These are phyloP conservation scores for Microglena sp. DNA, from an alignment of 139 green algal species.

Conservation along the genomic window DNA sequence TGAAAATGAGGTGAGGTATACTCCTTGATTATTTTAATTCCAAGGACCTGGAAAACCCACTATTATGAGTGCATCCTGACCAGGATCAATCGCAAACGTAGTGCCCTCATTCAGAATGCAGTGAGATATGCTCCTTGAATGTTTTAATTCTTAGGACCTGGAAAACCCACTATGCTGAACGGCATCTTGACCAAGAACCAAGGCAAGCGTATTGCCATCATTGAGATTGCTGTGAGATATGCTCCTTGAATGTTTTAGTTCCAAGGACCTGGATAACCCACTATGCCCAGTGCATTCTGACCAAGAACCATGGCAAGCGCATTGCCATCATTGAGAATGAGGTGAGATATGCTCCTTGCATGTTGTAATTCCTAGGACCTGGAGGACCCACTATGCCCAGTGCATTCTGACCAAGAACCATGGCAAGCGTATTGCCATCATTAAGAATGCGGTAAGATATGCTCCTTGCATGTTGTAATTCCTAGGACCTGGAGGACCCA, in stretches of 20 bases:
- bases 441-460: slow-evolving; percentile 47
- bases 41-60: slow-evolving; percentile 82
- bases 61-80: slow-evolving; percentile 90
- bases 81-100: slow-evolving; percentile 52
- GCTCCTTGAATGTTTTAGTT: no score
- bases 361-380: no score
- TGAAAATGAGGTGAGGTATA: slow-evolving; percentile 46
- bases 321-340: slow-evolving; percentile 41
- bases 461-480: no score
- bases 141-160: slow-evolving; percentile 83
- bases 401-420: slow-evolving; percentile 77
- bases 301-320: slow-evolving; percentile 54
- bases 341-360: no score
- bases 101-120: slow-evolving; percentile 39
- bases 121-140: slow-evolving; percentile 9
- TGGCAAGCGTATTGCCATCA: slow-evolving; percentile 79
- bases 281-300: no score
- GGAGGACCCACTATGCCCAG: no score
- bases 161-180: slow-evolving; percentile 90
- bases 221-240: slow-evolving; percentile 47
- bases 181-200: slow-evolving; percentile 76
- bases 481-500: no score
- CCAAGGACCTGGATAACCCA: no score
- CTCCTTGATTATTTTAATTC: no score
- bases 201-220: slow-evolving; percentile 79